These are phyloP conservation scores for Quercus aquifolioides DNA, from an alignment of 306 rosid species.

Conservation along the genomic window DNA sequence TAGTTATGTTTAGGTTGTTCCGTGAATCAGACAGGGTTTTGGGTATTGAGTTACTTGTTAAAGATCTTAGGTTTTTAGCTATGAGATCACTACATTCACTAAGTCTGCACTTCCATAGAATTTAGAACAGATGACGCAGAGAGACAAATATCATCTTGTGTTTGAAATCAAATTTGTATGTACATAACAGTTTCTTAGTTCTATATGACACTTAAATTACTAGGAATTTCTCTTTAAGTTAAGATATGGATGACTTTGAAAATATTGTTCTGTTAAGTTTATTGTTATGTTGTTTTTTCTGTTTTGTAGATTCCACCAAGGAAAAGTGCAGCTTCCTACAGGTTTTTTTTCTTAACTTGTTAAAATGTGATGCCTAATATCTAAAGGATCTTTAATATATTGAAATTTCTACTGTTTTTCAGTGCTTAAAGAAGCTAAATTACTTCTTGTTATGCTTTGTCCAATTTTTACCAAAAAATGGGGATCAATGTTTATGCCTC, in stretches of 20 bases:
- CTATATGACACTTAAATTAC: neutral
- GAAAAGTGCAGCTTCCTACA: constrained; percentile 92
- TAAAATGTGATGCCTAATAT: constrained; percentile 13
- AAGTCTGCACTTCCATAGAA: neutral
- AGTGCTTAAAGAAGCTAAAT: neutral
- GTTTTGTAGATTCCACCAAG: constrained; percentile 94
- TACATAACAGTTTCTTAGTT: neutral
- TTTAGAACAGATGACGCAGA: neutral
- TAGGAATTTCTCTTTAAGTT: neutral
- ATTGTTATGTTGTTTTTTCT: constrained; percentile 15
- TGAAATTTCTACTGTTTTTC: constrained; percentile 8
- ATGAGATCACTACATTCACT: neutral
- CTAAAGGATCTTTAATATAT: constrained; percentile 4
- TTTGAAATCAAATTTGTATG: neutral
- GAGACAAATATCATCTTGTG: neutral
- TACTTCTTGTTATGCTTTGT: constrained; percentile 1
- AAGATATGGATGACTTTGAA: neutral
- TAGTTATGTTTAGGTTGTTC: neutral
- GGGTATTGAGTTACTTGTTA: neutral
- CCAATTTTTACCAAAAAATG: neutral
- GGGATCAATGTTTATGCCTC: constrained; percentile 21
- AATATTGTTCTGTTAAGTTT: neutral
- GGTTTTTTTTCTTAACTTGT: constrained; percentile 56
- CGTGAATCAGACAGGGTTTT: neutral
- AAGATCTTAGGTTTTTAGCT: neutral